Percentiles rank a stretch among this genome's conserved stretches.
Conservation (phyloP, 2,329 filamentous ascomycete species). For the Cercospora sp. region DNA sequence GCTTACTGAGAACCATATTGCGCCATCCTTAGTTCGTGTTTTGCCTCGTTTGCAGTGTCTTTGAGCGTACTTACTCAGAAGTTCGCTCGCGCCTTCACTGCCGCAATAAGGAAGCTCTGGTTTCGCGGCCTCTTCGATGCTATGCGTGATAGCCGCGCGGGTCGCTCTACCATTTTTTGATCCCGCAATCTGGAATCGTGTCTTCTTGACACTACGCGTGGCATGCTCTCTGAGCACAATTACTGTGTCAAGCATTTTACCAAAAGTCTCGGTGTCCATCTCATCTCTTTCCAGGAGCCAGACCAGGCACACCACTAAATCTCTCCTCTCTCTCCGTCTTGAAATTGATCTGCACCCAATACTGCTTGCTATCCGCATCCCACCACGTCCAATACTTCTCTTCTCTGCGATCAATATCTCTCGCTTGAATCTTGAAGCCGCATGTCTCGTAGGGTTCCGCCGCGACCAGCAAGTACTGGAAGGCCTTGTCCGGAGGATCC, state of each 20-base stretch:
- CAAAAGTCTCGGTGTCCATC: neutral
- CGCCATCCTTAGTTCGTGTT: neutral
- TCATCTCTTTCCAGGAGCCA: slow-evolving; percentile 51
- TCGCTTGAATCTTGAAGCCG: slow-evolving; percentile 90
- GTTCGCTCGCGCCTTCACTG: neutral
- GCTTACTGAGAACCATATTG: neutral
- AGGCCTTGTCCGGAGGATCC: slow-evolving; percentile 85
- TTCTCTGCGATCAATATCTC: slow-evolving; percentile 87
- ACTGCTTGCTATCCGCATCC: slow-evolving; percentile 93
- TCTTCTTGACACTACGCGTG: neutral
- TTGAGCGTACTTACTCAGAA: neutral
- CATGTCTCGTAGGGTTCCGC: slow-evolving; percentile 98
- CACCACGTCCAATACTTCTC: slow-evolving; percentile 93
- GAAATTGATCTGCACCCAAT: slow-evolving; percentile 96
- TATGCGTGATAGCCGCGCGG: neutral
- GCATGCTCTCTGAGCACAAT: neutral
- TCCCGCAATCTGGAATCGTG: neutral
- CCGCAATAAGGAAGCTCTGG: neutral
- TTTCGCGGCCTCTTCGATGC: neutral
- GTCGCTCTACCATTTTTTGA: neutral
- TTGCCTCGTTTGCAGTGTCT: neutral
- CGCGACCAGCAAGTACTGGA: slow-evolving; percentile 91
- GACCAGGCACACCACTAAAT: slow-evolving; percentile 67
- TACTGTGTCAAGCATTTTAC: neutral
- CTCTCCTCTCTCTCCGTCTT: slow-evolving; percentile 97